Evolutionary conservation across 2,329 filamentous ascomycete species (phyloP).

Genomic region (Aureobasidium namibiae): DNA sequence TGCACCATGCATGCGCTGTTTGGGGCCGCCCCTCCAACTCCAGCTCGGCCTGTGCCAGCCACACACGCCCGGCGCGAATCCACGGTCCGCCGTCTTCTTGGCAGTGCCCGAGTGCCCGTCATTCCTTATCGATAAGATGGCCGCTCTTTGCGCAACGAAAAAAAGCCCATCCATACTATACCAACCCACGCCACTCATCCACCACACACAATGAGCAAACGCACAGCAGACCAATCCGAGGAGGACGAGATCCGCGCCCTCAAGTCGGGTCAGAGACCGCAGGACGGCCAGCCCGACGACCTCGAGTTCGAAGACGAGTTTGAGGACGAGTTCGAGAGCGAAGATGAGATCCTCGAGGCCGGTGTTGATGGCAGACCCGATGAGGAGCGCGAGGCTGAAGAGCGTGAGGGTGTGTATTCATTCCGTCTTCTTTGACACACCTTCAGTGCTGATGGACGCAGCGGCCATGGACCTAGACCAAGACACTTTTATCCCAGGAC

Average conservation of each 20-base stretch:
- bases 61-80: not conserved
- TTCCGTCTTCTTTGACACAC: not conserved
- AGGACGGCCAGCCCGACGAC: conserved; percentile 42
- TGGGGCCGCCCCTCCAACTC: not conserved
- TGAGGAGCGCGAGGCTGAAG: conserved; percentile 83
- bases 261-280: conserved; percentile 54
- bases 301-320: conserved; percentile 92
- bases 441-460: not conserved
- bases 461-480: conserved; percentile 90
- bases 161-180: conserved; percentile 4
- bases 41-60: not conserved
- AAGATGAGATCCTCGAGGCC: conserved; percentile 88
- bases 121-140: conserved; percentile 11
- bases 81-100: not conserved
- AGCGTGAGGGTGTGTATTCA: conserved; percentile 54
- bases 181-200: conserved; percentile 17
- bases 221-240: conserved; percentile 46
- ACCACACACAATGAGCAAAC: conserved; percentile 48
- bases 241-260: conserved; percentile 43
- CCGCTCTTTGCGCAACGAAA: not conserved
- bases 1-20: not conserved
- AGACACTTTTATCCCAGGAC: conserved; percentile 89
- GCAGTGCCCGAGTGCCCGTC: not conserved
- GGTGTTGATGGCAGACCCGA: conserved; percentile 90
- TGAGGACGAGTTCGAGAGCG: conserved; percentile 82